These are phyloP conservation scores for Clitocybe nebularis DNA, from an alignment of 1,284 basidiomycete species.

Conservation along the genomic window DNA sequence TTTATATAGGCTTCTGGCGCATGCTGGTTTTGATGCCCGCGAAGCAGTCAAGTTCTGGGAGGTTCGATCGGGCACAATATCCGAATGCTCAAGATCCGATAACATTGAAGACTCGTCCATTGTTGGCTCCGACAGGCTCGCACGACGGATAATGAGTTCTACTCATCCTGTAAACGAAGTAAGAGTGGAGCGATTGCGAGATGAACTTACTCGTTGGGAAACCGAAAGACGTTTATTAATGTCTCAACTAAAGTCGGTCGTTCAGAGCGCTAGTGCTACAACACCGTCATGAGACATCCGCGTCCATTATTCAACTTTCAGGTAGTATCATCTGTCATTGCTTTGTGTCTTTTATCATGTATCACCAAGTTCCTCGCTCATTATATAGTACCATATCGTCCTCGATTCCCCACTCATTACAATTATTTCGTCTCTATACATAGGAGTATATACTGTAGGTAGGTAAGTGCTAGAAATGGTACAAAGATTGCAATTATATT, in stretches of 20 bases:
- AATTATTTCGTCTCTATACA: no score
- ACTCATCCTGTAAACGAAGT: conserved; percentile 63
- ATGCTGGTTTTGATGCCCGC: conserved; percentile 82
- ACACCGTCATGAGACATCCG: no score
- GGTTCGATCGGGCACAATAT: conserved; percentile 29
- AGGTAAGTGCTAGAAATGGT: no score
- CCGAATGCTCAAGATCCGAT: conserved; percentile 27
- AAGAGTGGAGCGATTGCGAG: conserved; percentile 52
- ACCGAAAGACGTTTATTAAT: conserved; percentile 36
- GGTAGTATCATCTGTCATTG: no score
- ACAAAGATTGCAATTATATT: no score
- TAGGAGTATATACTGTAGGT: no score
- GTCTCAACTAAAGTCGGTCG: conserved; percentile 4
- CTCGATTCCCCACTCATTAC: no score
- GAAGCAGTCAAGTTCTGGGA: conserved; percentile 76
- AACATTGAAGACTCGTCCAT: conserved; percentile 15
- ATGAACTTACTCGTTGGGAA: conserved; percentile 69
- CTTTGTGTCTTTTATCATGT: no score
- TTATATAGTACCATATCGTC: no score
- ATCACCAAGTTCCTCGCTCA: no score
- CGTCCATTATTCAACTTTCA: no score
- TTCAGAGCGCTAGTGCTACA: background rate
- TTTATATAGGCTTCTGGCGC: conserved; percentile 67
- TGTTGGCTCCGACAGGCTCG: conserved; percentile 16
- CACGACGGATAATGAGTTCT: conserved; percentile 40